phyloP scores from a whole-genome alignment of 2,329 filamentous ascomycete genomes.

The Neodidymelliopsis sp. region DNA sequence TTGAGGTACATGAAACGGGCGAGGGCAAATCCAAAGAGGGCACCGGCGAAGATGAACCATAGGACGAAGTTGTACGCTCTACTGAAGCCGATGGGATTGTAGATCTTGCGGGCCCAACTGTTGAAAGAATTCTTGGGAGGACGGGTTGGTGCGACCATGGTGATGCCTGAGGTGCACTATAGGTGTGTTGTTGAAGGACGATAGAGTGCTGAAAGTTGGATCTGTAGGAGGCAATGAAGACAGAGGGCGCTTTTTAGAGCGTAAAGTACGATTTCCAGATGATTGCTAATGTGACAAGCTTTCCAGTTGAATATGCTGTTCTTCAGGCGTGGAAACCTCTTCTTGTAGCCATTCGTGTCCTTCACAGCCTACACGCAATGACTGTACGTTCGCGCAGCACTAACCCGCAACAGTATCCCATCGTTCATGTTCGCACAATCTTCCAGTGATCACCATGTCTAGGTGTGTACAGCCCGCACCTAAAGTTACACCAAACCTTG shows the following conservation, averaged over 20 bases:
- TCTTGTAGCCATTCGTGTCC: neutral
- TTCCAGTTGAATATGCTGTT: no score
- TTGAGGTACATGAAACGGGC: conserved; percentile 59
- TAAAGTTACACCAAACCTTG: neutral
- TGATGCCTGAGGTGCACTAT: neutral
- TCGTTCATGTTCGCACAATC: neutral
- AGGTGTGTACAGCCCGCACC: neutral
- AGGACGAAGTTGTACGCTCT: conserved; percentile 66
- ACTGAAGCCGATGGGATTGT: conserved; percentile 60
- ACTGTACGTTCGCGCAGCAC: neutral
- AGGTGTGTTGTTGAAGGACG: no score
- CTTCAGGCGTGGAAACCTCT: neutral
- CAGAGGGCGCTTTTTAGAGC: no score
- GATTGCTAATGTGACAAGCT: no score
- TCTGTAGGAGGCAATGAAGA: no score
- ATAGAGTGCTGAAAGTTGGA: no score
- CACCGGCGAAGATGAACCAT: conserved; percentile 46
- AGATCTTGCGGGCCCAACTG: conserved; percentile 22
- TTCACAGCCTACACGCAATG: neutral
- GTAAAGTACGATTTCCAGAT: no score
- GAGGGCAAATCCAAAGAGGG: conserved; percentile 51
- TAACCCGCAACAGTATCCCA: neutral
- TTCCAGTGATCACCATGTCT: neutral
- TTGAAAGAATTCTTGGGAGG: conserved; percentile 20
- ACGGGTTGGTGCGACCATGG: conserved; percentile 1